Evolutionary conservation across 2,329 filamentous ascomycete genomes (phyloP).

Genomic region (Aureobasidium sp.): DNA sequence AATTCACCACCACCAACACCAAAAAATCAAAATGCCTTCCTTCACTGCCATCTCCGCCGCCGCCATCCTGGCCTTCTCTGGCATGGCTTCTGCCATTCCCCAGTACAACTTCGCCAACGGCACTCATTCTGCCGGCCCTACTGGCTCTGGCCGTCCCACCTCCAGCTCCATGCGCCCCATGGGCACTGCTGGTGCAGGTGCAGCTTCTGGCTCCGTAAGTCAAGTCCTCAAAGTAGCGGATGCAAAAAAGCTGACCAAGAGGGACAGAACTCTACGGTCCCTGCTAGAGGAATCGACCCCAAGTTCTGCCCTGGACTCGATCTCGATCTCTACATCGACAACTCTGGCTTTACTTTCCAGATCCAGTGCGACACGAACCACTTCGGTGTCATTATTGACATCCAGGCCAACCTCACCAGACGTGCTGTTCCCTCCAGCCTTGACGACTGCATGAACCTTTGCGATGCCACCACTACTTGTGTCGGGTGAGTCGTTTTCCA

Average conservation of each 20-base stretch:
- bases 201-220: background rate
- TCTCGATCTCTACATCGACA: conserved; percentile 2
- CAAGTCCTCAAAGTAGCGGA: too few relatives aligned
- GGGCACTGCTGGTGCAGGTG: background rate
- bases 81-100: conserved; percentile 11
- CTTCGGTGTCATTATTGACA: conserved; percentile 8
- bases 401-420: conserved; percentile 1
- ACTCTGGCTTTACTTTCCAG: background rate
- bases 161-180: background rate
- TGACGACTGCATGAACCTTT: conserved; percentile 10
- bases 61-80: conserved; percentile 5
- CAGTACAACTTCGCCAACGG: background rate
- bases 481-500: conserved; percentile 18
- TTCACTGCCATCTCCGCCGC: conserved; percentile 9
- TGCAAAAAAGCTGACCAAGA: too few relatives aligned
- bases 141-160: background rate
- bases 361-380: conserved; percentile 12
- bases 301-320: conserved; percentile 13
- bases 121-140: background rate
- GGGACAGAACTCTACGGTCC: background rate
- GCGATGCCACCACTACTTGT: conserved; percentile 24
- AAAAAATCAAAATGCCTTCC: conserved; percentile 11
- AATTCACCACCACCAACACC: conserved; percentile 1
- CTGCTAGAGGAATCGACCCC: background rate
- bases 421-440: conserved; percentile 7